These are phyloP conservation scores for Monilinia polystroma DNA, from an alignment of 2,329 filamentous ascomycete genomes.

Conservation along the genomic window DNA sequence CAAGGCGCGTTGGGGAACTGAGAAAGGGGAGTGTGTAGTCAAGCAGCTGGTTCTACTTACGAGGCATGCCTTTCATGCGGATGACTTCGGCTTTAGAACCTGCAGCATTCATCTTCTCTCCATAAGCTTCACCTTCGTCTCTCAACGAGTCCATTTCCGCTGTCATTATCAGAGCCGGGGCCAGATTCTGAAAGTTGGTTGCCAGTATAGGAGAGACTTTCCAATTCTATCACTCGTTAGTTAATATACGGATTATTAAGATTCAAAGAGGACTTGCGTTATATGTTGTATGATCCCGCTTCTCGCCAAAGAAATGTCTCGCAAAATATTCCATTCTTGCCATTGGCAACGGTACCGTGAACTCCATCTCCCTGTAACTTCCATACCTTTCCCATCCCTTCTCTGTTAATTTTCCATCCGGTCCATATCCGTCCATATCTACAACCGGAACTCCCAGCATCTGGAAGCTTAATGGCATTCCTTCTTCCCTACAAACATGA, in stretches of 20 bases:
- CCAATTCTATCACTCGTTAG: constrained; percentile 15
- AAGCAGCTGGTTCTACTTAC: not conserved
- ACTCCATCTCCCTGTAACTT: constrained; percentile 29
- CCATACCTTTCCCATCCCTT: constrained; percentile 24
- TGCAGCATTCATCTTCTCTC: constrained; percentile 28
- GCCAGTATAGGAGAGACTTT: constrained; percentile 36
- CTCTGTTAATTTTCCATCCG: constrained; percentile 17
- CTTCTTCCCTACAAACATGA: constrained; percentile 28
- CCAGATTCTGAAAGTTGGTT: constrained; percentile 35
- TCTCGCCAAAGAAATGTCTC: constrained; percentile 26
- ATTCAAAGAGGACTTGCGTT: constrained; percentile 3
- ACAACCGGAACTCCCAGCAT: constrained; percentile 28
- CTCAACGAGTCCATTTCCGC: constrained; percentile 42
- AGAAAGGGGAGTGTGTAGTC: not conserved
- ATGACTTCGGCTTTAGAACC: constrained; percentile 26
- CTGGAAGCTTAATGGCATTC: constrained; percentile 30
- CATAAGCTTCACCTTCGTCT: constrained; percentile 40
- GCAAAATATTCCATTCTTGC: constrained; percentile 30
- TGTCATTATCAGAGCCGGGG: constrained; percentile 40
- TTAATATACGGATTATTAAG: not conserved
- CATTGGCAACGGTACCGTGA: constrained; percentile 25
- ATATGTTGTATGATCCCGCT: constrained; percentile 19
- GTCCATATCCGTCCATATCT: constrained; percentile 27
- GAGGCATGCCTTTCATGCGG: constrained; percentile 29
- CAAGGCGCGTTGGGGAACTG: not conserved